Evolutionary conservation across 2,329 filamentous ascomycete species (phyloP).

Genomic region (Fusarium setosum): DNA sequence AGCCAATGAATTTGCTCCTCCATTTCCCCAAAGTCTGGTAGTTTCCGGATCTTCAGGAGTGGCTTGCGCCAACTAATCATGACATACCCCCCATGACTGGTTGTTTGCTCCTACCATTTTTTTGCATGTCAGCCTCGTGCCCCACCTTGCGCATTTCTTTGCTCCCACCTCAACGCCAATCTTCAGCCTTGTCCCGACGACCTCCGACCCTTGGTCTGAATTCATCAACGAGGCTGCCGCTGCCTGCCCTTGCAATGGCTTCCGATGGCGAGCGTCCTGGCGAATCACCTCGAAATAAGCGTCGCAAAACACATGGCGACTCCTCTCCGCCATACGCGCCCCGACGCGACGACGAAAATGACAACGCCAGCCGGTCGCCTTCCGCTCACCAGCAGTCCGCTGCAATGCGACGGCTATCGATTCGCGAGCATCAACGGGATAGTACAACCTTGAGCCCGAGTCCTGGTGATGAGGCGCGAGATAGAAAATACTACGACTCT

Average conservation of each 20-base stretch:
- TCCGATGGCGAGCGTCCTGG: constrained; percentile 40
- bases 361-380: constrained; percentile 15
- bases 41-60: constrained; percentile 42
- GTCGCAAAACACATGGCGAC: constrained; percentile 47
- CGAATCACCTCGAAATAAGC: constrained; percentile 45
- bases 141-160: constrained; percentile 23
- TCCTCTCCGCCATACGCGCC: constrained; percentile 43
- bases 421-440: constrained; percentile 31
- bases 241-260: constrained; percentile 41
- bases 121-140: constrained; percentile 28
- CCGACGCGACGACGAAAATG: constrained; percentile 30
- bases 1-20: constrained; percentile 19
- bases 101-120: no score
- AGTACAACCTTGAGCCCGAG: constrained; percentile 41
- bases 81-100: background rate
- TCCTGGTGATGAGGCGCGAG: constrained; percentile 34
- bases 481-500: constrained; percentile 43
- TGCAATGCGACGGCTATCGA: constrained; percentile 30
- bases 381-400: background rate
- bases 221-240: constrained; percentile 18
- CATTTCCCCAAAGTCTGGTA: constrained; percentile 38
- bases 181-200: constrained; percentile 37
- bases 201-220: constrained; percentile 18
- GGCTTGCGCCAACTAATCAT: constrained; percentile 33
- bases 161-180: background rate